Evolutionary conservation across 495 filamentous ascomycete genomes (phyloP), one percentile per base, ranked within the genome.

Genomic region (Amniculicola lignicola): DNA sequence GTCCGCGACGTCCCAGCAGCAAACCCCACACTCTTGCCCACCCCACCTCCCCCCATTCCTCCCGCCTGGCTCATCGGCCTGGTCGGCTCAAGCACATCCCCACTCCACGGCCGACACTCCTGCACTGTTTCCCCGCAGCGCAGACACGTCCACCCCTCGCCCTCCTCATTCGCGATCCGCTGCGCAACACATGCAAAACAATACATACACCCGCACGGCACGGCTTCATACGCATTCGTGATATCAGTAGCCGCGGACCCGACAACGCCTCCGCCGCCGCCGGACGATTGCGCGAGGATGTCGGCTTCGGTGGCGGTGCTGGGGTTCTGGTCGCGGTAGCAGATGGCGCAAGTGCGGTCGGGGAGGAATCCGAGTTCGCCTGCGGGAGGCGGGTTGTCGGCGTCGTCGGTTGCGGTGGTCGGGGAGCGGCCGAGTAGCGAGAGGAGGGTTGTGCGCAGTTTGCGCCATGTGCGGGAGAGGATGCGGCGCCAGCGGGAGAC

Each of bases 161-260:
- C 93, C 62, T 96, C 93, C 70, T 97, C 94, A 2, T 83, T 82
- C 66, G 95, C 93, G 9, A 99, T 71, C 52, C 87, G 82, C 33
- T 88, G 86, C 2, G 92, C 89, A n/a, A 97, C 70, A 69, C 93
- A 99, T n/a, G 94, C 87, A 62, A 92, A 98, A 69, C 93, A 98
- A 72, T 97, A 97, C 38, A 95, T 76, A 68, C 90, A 95, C 0
- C 89, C 88, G 66, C 93, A 98, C 2, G 90, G 87, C 16, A 94
- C 80, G 0, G 89, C 82, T 67, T 96, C 90, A 63, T 98, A 98
- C 0, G 94, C 90, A 68, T 97, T 98, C 2, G 92, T 95, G 49
- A 97, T 84, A 63, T 97, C 94, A 0, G 94, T 97, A 41, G 91
- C 85, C 14, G 90, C 88, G 10, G 89, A 93, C 0, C 93, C 92